A percentile compares a stretch with the other conserved stretches of the same genome.
Conservation (phyloP, 1,284 basidiomycete species). For the Neotropicomus parvogracilis region DNA sequence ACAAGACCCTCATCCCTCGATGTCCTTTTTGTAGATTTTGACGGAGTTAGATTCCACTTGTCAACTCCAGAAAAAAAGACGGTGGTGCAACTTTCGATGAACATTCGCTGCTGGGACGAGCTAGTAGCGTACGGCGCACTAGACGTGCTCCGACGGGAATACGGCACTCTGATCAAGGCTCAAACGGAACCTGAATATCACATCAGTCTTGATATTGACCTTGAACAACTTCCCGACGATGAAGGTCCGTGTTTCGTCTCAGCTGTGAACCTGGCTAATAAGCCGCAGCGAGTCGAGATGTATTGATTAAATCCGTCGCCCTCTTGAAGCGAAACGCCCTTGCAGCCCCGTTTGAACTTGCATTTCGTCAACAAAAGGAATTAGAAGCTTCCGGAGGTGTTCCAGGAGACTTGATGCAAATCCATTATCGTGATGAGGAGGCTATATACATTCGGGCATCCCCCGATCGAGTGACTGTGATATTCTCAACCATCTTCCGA, state of each 20-base stretch:
- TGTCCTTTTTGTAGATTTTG: slow-evolving; percentile 96
- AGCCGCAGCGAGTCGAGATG: slow-evolving; percentile 67
- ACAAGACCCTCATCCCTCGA: slow-evolving; percentile 84
- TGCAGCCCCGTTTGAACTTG: slow-evolving; percentile 91
- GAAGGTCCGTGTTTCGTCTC: slow-evolving; percentile 56
- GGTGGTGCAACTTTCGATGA: slow-evolving; percentile 86
- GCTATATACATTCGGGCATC: slow-evolving; percentile 95
- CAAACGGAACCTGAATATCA: slow-evolving; percentile 84
- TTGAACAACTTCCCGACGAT: slow-evolving; percentile 77
- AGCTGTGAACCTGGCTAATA: slow-evolving; percentile 1
- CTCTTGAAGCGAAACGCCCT: slow-evolving; percentile 92
- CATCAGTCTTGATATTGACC: slow-evolving; percentile 83
- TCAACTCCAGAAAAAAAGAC: slow-evolving; percentile 85
- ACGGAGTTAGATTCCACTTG: slow-evolving; percentile 93
- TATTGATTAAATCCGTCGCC: slow-evolving; percentile 79
- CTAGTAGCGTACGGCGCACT: slow-evolving; percentile 85
- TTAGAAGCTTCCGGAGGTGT: slow-evolving; percentile 68
- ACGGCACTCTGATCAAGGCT: slow-evolving; percentile 66
- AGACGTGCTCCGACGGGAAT: slow-evolving; percentile 81
- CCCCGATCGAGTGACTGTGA: slow-evolving; percentile 94
- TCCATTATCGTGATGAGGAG: slow-evolving; percentile 96
- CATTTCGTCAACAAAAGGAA: slow-evolving; percentile 84
- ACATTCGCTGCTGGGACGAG: slow-evolving; percentile 96
- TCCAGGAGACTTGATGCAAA: slow-evolving; percentile 83
- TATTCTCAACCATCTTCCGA: slow-evolving; percentile 95